phyloP scores from a whole-genome alignment of 108 stramenopile species.

The Parietichytrium sp. region DNA sequence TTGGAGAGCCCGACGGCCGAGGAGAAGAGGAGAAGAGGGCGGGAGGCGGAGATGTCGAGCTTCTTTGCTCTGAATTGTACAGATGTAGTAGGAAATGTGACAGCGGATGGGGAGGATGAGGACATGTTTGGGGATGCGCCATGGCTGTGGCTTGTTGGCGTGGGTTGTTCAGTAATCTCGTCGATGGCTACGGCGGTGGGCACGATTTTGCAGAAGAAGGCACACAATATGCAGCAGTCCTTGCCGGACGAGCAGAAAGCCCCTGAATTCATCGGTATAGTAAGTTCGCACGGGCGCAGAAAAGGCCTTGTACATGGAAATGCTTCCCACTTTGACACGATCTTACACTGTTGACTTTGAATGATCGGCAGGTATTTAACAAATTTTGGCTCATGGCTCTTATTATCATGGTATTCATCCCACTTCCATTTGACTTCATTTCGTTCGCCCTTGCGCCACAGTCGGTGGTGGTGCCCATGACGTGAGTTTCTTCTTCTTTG shows the following conservation, averaged over 20 bases:
- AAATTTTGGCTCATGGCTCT: not conserved
- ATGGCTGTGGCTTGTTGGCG: not conserved
- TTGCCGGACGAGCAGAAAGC: constrained; percentile 16
- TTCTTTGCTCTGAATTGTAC: not conserved
- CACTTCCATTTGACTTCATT: constrained; percentile 19
- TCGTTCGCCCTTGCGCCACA: constrained; percentile 19
- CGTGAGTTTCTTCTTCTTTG: no score
- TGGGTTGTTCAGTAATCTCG: not conserved
- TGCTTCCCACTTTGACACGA: no score
- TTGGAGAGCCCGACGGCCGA: not conserved
- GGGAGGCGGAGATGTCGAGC: not conserved
- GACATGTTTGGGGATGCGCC: not conserved
- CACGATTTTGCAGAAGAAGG: constrained; percentile 34
- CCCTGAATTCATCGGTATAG: not conserved
- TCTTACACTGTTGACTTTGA: no score
- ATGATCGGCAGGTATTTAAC: no score
- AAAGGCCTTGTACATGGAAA: no score
- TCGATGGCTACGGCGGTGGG: constrained; percentile 19
- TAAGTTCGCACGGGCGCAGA: no score
- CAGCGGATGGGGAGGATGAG: not conserved
- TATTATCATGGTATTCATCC: not conserved
- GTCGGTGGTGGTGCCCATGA: not conserved
- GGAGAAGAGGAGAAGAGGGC: not conserved
- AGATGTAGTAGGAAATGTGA: not conserved
- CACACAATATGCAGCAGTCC: not conserved